These are phyloP conservation scores for Selaginella moellendorffii DNA, from an alignment of 75 land plant genomes.

Conservation along the genomic window DNA sequence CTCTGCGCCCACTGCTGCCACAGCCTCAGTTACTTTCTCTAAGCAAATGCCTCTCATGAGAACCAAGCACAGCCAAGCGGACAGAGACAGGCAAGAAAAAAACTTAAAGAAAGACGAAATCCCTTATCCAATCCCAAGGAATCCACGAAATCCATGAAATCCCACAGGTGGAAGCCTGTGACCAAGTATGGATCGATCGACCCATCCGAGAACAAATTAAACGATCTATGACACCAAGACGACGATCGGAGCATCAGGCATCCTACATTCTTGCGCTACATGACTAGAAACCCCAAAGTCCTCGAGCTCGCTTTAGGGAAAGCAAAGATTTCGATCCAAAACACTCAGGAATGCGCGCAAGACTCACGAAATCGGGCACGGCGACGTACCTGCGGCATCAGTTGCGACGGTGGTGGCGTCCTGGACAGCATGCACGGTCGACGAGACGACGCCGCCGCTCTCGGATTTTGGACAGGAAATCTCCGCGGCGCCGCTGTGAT, in stretches of 20 bases:
- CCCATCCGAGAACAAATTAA: neutral
- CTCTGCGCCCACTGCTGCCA: constrained; percentile 18
- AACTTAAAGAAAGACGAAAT: neutral
- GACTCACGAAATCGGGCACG: no score
- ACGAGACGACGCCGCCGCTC: neutral
- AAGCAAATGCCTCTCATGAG: neutral
- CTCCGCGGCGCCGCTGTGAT: neutral
- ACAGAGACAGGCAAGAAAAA: neutral
- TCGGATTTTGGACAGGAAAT: neutral
- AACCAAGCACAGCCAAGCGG: neutral
- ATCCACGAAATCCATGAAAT: no score
- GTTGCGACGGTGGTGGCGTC: neutral
- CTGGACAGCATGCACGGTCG: neutral
- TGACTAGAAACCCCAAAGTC: no score
- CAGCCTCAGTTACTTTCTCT: constrained; percentile 7
- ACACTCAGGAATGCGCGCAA: no score
- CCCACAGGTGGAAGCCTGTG: no score
- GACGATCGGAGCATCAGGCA: no score
- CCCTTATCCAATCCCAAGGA: no score
- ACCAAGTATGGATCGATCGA: no score
- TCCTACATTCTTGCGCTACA: no score
- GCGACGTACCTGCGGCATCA: neutral
- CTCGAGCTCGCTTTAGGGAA: no score
- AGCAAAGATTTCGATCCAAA: no score
- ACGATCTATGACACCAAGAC: neutral